Base-by-base conservation (phyloP, 2,329 filamentous ascomycete species). In the Ceratocystiopsis minuta region DNA sequence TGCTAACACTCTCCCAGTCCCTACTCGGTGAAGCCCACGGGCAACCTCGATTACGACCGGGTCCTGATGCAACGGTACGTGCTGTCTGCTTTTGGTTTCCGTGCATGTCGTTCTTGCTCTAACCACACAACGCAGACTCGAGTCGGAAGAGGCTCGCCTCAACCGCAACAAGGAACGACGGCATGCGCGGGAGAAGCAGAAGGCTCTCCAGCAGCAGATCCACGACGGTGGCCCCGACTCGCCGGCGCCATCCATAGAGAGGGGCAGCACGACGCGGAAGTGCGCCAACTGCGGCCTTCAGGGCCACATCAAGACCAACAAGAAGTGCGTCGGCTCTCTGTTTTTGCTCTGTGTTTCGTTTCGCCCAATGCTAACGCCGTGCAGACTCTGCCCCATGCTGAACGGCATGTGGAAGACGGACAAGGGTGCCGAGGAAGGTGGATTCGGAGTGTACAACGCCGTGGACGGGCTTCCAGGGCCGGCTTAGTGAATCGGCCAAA, bases 291-390 rank as follows among this genome's bases (percentile, higher is more conserved):
- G 90, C 62, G 90, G 90, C 40, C 82, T 90, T 59, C 81, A 93
- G 42, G 90, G 90, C 31, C 90, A 98, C 56, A 98, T 98, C 67
- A 95, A 95, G 63, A 96, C 88, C 38, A 96, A 96, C 67, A 93
- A 95, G 66, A 96, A 95, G 85, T 48, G 14, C 1, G 44, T 36
- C 28, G 6, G 12, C 13, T 33, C 5, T 13, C 90, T 73, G 62
- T 45, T 39, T 6, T 43, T 39, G 45, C 50, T 55, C 48, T 55
- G 51, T 50, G 47, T 50, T 51, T 4, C 49, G 50, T 48, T 53
- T 48, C 36, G 1, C 24, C 24, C 24, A 10, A 39, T 48, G 51
- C 56, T 14, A 14, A 11, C 14, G 12, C 4, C 1, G 2, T 28
- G 24, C 10, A 48, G 46, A 13, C 71, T 87, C 53, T 92, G 84